Percentiles rank a stretch among this genome's conserved stretches.
Evolutionary conservation across 352 stramenopile species (phyloP).

Genomic region (Labyrinthula sp.): DNA sequence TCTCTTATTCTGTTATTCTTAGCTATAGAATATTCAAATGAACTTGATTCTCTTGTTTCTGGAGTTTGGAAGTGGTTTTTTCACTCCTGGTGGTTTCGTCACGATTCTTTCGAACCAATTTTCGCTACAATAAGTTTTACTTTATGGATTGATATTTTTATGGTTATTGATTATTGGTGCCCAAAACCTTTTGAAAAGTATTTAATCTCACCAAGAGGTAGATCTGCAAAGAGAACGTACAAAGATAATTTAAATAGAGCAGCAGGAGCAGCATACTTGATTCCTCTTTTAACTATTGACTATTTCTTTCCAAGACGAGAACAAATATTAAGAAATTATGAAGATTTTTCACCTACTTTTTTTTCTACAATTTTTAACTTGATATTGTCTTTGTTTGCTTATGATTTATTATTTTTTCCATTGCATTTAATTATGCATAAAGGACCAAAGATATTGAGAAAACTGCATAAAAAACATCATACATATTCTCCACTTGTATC

Average conservation of each 20-base stretch:
- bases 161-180: conserved; percentile 6
- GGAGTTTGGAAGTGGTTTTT: conserved; percentile 9
- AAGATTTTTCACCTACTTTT: conserved; percentile 3
- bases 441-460: conserved; percentile 3
- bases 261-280: neutral
- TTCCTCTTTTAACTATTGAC: neutral
- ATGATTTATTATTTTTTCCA: conserved; percentile 35
- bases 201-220: conserved; percentile 3
- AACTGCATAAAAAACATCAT: conserved; percentile 32
- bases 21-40: no score
- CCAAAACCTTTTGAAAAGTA: conserved; percentile 1
- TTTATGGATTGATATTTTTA: conserved; percentile 9
- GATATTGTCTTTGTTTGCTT: conserved; percentile 29
- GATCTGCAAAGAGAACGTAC: no score
- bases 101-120: conserved; percentile 18
- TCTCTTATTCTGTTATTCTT: no score
- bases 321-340: conserved; percentile 16
- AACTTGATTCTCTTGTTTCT: neutral
- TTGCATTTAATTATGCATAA: conserved; percentile 35
- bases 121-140: conserved; percentile 5
- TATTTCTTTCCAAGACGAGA: conserved; percentile 27
- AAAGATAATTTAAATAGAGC: conserved; percentile 13
- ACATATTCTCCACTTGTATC: conserved; percentile 19
- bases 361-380: conserved; percentile 29
- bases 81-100: conserved; percentile 11